Percentiles rank a stretch among this genome's conserved stretches.
phyloP scores from a whole-genome alignment of 1,139 yeast genomes.

The Wickerhamomyces sp. region DNA sequence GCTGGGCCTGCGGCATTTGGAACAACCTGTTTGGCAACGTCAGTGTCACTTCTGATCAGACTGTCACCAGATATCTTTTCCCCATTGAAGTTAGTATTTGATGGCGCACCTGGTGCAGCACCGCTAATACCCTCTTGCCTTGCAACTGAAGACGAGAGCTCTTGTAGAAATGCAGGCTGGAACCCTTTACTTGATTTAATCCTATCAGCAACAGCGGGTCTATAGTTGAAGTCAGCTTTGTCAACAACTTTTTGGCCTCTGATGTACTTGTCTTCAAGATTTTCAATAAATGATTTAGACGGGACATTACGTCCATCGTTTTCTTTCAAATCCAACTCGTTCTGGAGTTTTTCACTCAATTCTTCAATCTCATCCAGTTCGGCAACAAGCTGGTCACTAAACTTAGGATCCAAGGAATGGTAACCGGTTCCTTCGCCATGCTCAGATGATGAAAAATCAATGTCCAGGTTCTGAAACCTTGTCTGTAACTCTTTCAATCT shows the following conservation, averaged over 20 bases:
- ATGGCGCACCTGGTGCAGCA: background rate
- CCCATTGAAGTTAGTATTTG: too few relatives aligned
- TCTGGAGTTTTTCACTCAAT: slow-evolving; percentile 17
- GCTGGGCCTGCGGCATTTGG: slow-evolving; percentile 1
- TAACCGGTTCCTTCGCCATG: slow-evolving; percentile 3
- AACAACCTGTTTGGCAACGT: slow-evolving; percentile 7
- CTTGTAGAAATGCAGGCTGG: slow-evolving; percentile 54
- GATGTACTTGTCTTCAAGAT: slow-evolving; percentile 44
- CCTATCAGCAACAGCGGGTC: slow-evolving; percentile 27
- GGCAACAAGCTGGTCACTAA: slow-evolving; percentile 12
- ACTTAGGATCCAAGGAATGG: slow-evolving; percentile 25
- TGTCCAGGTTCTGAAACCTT: slow-evolving; percentile 55
- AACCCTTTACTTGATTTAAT: slow-evolving; percentile 31
- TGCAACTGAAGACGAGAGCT: slow-evolving; percentile 48
- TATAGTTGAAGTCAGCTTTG: slow-evolving; percentile 15
- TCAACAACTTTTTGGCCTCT: slow-evolving; percentile 37
- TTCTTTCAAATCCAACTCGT: slow-evolving; percentile 10
- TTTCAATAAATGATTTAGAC: slow-evolving; percentile 24
- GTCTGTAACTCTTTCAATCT: slow-evolving; percentile 59
- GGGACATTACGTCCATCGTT: slow-evolving; percentile 13
- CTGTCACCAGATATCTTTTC: background rate
- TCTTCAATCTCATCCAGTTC: slow-evolving; percentile 24
- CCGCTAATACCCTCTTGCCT: slow-evolving; percentile 16
- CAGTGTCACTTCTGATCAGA: background rate
- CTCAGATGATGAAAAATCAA: slow-evolving; percentile 37